These are phyloP conservation scores for Clonostachys rhizophaga DNA, from an alignment of 2,329 filamentous ascomycete species.

Conservation along the genomic window DNA sequence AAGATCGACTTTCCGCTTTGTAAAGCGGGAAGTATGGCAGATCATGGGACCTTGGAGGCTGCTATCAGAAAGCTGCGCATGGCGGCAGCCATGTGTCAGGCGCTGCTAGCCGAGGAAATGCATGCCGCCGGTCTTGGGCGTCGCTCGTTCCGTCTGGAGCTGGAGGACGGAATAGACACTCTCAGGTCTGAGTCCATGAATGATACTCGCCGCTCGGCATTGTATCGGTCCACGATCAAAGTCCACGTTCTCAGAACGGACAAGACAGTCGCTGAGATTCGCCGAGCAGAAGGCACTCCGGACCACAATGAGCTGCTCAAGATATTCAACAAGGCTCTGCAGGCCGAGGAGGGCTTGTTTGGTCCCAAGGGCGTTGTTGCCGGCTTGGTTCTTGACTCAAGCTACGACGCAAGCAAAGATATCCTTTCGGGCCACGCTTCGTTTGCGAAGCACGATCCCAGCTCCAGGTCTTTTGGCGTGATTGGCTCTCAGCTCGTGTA, in stretches of 20 bases:
- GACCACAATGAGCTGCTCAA: slow-evolving; percentile 55
- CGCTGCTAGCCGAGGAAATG: slow-evolving; percentile 72
- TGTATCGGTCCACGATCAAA: slow-evolving; percentile 39
- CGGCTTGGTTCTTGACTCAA: slow-evolving; percentile 64
- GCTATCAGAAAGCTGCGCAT: slow-evolving; percentile 69
- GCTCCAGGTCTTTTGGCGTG: slow-evolving; percentile 60
- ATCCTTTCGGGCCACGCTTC: slow-evolving; percentile 64
- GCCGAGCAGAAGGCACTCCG: slow-evolving; percentile 59
- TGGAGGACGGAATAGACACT: slow-evolving; percentile 69
- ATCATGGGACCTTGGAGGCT: slow-evolving; percentile 46
- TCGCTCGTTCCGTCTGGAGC: slow-evolving; percentile 68
- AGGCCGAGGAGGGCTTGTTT: slow-evolving; percentile 1
- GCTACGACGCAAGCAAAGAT: slow-evolving; percentile 56
- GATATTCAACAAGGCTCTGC: slow-evolving; percentile 32
- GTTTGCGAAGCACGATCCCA: slow-evolving; percentile 44
- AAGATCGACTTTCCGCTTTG: slow-evolving; percentile 62
- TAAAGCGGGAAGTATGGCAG: slow-evolving; percentile 53
- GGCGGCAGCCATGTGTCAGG: slow-evolving; percentile 73
- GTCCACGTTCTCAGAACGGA: slow-evolving; percentile 63
- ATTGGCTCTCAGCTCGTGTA: slow-evolving; percentile 69
- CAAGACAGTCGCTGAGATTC: slow-evolving; percentile 62
- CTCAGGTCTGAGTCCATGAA: slow-evolving; percentile 31
- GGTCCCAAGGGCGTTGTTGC: slow-evolving; percentile 57
- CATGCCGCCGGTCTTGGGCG: slow-evolving; percentile 63
- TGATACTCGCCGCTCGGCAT: background rate